These are phyloP conservation scores for Helminthosporium solani DNA, from an alignment of 2,329 filamentous ascomycete species.

Conservation along the genomic window DNA sequence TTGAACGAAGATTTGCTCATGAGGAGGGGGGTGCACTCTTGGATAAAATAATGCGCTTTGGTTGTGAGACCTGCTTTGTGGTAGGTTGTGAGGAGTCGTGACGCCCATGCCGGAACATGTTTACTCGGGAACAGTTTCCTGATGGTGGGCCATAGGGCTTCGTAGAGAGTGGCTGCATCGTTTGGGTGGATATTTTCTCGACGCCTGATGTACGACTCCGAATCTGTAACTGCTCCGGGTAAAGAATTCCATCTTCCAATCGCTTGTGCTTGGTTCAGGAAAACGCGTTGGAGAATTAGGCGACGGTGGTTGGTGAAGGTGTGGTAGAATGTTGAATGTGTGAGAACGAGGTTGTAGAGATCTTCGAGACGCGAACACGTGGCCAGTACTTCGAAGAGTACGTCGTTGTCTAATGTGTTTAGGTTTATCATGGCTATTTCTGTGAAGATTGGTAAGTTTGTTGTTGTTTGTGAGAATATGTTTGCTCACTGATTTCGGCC, in stretches of 20 bases:
- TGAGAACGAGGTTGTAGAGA: slow-evolving; percentile 1
- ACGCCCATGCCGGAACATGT: background rate
- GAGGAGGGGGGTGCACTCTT: background rate
- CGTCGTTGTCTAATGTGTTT: slow-evolving; percentile 1
- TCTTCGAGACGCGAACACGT: background rate
- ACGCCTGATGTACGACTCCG: background rate
- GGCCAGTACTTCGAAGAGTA: slow-evolving; percentile 1
- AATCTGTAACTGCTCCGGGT: too few species aligned
- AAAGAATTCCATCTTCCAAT: too few species aligned
- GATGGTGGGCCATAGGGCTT: slow-evolving; percentile 3
- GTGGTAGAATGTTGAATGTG: slow-evolving; percentile 2
- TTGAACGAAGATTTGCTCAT: background rate
- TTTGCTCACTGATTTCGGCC: too few species aligned
- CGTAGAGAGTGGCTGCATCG: background rate
- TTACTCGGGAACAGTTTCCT: background rate
- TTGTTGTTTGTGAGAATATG: too few species aligned
- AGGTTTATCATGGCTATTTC: background rate
- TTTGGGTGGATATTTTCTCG: slow-evolving; percentile 54
- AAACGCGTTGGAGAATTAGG: slow-evolving; percentile 1
- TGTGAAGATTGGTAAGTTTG: background rate
- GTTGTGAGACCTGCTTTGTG: background rate
- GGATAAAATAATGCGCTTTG: slow-evolving; percentile 1
- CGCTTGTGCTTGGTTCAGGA: background rate
- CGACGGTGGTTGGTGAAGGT: slow-evolving; percentile 1
- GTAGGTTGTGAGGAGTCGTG: background rate